phyloP scores from a whole-genome alignment of 768 basidiomycete species.

The Suillus variegatus region DNA sequence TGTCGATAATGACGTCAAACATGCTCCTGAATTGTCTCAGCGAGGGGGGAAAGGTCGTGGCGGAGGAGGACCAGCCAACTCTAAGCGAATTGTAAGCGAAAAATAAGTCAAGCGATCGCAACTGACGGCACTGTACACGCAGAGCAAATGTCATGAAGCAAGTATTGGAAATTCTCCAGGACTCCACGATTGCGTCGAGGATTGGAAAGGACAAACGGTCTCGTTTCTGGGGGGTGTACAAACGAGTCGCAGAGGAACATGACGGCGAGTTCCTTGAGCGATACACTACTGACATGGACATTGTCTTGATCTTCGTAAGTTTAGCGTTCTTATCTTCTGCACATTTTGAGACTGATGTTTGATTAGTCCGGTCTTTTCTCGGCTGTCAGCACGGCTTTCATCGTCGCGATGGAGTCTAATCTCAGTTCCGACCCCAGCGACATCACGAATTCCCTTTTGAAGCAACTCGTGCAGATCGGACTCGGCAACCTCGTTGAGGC shows the following conservation, averaged over 20 bases:
- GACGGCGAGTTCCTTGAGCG: constrained; percentile 19
- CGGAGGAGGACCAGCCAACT: background rate
- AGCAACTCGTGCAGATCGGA: constrained; percentile 8
- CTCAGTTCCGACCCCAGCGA: constrained; percentile 13
- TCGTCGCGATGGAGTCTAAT: constrained; percentile 11
- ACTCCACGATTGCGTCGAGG: background rate
- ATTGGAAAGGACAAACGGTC: background rate
- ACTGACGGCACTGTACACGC: background rate
- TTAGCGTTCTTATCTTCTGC: background rate
- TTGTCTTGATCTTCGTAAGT: constrained; percentile 24
- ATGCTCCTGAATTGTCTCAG: background rate
- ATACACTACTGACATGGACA: constrained; percentile 18
- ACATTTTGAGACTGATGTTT: background rate
- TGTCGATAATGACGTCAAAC: background rate
- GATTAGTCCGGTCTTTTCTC: constrained; percentile 18
- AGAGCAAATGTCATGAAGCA: background rate
- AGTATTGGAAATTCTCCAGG: background rate
- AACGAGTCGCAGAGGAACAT: constrained; percentile 14
- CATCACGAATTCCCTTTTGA: constrained; percentile 16
- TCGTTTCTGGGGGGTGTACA: constrained; percentile 16
- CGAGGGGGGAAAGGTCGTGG: background rate
- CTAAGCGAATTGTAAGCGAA: background rate
- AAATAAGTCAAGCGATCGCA: background rate
- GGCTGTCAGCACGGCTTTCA: constrained; percentile 14
- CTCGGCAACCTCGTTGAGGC: constrained; percentile 6